Percentiles rank a stretch among this genome's conserved stretches.
These are phyloP conservation scores for Cruciata laevipes DNA, from an alignment of 257 asterid genomes.

Conservation along the genomic window DNA sequence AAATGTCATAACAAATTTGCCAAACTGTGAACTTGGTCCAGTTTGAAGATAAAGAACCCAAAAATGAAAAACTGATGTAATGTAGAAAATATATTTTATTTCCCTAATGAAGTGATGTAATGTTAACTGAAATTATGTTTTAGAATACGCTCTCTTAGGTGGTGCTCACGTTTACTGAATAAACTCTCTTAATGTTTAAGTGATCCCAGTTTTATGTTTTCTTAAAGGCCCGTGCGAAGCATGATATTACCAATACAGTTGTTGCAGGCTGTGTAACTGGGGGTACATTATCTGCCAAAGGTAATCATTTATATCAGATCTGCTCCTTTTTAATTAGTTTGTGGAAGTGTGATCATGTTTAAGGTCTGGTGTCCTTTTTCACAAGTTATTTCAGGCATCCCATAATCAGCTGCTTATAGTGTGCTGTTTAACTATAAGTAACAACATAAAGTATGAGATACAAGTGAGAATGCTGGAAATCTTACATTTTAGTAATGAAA, in stretches of 20 bases:
- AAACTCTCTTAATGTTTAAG: not conserved
- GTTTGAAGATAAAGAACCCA: not conserved
- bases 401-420: not conserved
- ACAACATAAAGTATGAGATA: not conserved
- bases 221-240: slow-evolving; percentile 84
- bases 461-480: not conserved
- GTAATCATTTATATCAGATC: slow-evolving; percentile 23
- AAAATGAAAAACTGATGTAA: not conserved
- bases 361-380: not conserved
- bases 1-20: not conserved
- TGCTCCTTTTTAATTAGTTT: not conserved
- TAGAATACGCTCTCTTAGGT: no score
- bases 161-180: no score
- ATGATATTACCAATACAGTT: slow-evolving; percentile 76
- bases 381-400: not conserved
- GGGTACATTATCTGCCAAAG: slow-evolving; percentile 76
- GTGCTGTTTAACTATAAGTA: not conserved
- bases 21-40: not conserved
- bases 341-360: not conserved
- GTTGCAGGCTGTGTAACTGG: slow-evolving; percentile 95
- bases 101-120: not conserved
- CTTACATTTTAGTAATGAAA: not conserved
- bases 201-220: slow-evolving; percentile 17
- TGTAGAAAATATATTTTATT: not conserved
- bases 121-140: not conserved